Conservation (phyloP, 2,329 filamentous ascomycete genomes). For the Sporothrix luriei region DNA sequence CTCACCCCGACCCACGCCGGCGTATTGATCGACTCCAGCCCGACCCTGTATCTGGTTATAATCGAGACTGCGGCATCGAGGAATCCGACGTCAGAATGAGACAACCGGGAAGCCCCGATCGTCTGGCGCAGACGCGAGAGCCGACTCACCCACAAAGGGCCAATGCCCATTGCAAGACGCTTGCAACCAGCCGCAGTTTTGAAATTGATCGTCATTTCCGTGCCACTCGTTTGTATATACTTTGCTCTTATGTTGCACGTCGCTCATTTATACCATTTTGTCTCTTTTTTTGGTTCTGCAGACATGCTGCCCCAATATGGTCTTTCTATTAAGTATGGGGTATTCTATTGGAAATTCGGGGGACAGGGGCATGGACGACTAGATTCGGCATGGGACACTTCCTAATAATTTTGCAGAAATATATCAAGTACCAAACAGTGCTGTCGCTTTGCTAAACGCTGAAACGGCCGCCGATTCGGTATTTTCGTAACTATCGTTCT, state of each 20-base stretch:
- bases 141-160: neutral
- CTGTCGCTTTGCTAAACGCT: neutral
- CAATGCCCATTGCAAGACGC: neutral
- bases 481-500: neutral
- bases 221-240: too few relatives aligned
- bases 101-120: neutral
- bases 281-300: neutral
- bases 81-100: neutral
- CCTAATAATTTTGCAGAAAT: neutral
- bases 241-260: neutral
- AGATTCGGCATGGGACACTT: neutral
- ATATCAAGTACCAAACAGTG: neutral
- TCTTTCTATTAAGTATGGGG: neutral
- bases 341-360: neutral
- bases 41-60: neutral
- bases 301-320: slow-evolving; percentile 2
- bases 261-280: neutral
- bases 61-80: neutral
- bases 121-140: too few relatives aligned
- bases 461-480: neutral
- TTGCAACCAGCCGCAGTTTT: neutral
- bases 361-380: too few relatives aligned
- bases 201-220: neutral
- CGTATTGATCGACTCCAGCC: neutral
- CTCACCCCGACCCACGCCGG: neutral